These are phyloP conservation scores for Trichoderma sp. DNA, from an alignment of 2,329 filamentous ascomycete genomes.

Conservation along the genomic window DNA sequence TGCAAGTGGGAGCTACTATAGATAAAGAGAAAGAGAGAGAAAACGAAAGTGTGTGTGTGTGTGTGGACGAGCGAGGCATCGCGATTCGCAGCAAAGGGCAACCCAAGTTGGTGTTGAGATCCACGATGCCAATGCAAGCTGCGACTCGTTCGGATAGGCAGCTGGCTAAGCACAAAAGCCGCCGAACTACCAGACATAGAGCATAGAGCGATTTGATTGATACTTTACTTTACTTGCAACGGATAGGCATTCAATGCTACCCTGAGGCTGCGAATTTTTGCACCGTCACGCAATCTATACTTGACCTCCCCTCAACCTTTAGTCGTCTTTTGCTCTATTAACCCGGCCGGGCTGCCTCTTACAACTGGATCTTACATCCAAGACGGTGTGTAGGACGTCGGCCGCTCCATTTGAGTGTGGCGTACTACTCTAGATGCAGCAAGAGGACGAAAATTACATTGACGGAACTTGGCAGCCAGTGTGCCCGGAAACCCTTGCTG, in stretches of 20 bases:
- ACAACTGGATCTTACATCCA: neutral
- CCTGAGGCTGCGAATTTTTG: neutral
- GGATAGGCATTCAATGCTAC: neutral
- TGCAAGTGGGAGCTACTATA: neutral
- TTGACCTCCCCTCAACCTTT: neutral
- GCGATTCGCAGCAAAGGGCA: neutral
- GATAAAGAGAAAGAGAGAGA: neutral
- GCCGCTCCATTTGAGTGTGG: neutral
- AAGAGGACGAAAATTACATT: neutral
- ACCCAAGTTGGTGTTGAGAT: constrained; percentile 1
- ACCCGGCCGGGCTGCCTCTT: neutral
- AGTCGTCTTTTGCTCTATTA: neutral
- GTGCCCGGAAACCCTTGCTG: neutral
- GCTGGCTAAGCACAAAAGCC: neutral
- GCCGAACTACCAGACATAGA: neutral
- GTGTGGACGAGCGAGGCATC: neutral
- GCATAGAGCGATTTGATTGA: neutral
- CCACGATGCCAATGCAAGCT: neutral
- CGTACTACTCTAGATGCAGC: constrained; percentile 2
- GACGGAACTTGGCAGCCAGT: neutral
- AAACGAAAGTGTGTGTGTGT: too few relatives aligned
- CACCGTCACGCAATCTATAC: neutral
- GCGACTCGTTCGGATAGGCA: neutral
- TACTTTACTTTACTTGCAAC: neutral
- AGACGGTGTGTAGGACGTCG: neutral